Conservation (phyloP, 306 rosid species). For the Vicia faba region DNA sequence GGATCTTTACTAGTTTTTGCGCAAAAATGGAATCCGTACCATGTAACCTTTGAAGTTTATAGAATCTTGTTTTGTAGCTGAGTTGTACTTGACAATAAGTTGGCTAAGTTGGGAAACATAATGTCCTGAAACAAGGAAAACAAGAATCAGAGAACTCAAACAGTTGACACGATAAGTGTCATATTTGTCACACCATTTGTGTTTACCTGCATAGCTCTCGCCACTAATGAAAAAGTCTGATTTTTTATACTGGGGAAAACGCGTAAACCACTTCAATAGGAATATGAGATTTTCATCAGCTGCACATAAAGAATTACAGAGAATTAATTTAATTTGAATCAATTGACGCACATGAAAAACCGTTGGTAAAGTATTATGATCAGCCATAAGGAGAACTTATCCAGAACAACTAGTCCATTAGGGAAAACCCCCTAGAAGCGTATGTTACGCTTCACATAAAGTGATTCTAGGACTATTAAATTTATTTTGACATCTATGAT, state of each 20-base stretch:
- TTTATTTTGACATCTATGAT: background rate
- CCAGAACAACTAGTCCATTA: background rate
- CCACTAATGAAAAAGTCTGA: conserved; percentile 71
- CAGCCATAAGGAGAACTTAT: background rate
- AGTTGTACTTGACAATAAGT: conserved; percentile 70
- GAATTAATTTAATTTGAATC: background rate
- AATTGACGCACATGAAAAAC: background rate
- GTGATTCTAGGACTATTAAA: background rate
- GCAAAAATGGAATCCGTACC: conserved; percentile 49
- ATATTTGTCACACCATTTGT: conserved; percentile 15
- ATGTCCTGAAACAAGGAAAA: conserved; percentile 62
- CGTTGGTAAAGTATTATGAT: background rate
- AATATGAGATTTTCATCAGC: conserved; percentile 70
- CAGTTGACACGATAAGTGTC: background rate
- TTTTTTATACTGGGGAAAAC: conserved; percentile 75
- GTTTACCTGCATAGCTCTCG: conserved; percentile 91
- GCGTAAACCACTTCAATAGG: conserved; percentile 77
- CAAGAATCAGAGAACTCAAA: conserved; percentile 1
- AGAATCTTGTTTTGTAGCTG: conserved; percentile 39
- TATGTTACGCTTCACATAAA: too few relatives aligned
- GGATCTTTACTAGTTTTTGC: too few relatives aligned
- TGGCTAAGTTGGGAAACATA: conserved; percentile 96
- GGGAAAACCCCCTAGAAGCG: background rate
- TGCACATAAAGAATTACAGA: conserved; percentile 38
- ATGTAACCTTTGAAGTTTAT: conserved; percentile 86